Evolutionary conservation across 1,284 basidiomycete species (phyloP).

Genomic region (Moesziomyces parantarcticus): DNA sequence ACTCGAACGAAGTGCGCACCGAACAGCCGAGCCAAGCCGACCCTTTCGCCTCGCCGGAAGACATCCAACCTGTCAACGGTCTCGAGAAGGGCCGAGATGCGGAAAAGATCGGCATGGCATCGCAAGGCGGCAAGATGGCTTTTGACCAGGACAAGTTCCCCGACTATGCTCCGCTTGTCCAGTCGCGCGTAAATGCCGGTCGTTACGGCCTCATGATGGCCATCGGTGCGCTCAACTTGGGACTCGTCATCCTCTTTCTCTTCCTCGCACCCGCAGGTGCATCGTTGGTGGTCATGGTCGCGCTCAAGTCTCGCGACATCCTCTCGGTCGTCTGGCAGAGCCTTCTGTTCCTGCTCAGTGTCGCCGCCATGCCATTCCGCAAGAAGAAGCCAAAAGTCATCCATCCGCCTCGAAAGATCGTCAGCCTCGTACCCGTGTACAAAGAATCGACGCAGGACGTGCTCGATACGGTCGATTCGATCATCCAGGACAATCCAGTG

Average conservation of each 20-base stretch:
- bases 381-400: constrained; percentile 10
- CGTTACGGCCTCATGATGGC: constrained; percentile 24
- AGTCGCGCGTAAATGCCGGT: constrained; percentile 23
- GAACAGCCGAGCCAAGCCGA: neutral
- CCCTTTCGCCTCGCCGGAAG: constrained; percentile 6
- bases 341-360: constrained; percentile 10
- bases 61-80: constrained; percentile 1
- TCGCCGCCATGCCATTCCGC: constrained; percentile 11
- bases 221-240: constrained; percentile 26
- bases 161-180: constrained; percentile 27
- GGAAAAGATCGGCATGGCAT: constrained; percentile 7
- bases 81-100: constrained; percentile 12
- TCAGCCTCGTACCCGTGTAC: constrained; percentile 33
- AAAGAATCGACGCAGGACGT: constrained; percentile 35
- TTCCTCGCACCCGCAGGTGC: constrained; percentile 19
- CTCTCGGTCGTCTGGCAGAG: constrained; percentile 36
- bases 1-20: constrained; percentile 3
- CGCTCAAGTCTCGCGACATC: constrained; percentile 32
- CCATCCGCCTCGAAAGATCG: constrained; percentile 35
- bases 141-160: constrained; percentile 23
- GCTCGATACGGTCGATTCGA: constrained; percentile 35
- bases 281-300: constrained; percentile 24
- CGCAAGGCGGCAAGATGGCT: constrained; percentile 1
- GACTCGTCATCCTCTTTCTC: constrained; percentile 24
- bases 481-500: constrained; percentile 28